Evolutionary conservation across 1,284 basidiomycete species (phyloP), one percentile per base, ranked within the genome.

Genomic region (Irpex sp.): DNA sequence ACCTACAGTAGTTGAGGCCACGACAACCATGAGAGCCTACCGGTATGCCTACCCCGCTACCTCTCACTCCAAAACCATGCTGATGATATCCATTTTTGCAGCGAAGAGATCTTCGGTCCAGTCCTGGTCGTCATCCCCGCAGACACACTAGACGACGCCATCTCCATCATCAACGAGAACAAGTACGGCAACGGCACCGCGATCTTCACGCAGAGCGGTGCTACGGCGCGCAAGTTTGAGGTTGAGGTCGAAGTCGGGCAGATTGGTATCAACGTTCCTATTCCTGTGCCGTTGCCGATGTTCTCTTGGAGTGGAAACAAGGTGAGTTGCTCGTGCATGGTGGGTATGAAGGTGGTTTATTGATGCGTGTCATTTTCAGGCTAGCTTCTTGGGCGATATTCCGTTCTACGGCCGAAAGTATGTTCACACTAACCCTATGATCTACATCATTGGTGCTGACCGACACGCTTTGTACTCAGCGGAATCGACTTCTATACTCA

Each of bases 201-300:
- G 21, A 95, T 98, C 73, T 98, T 98, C 76, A 99, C 97, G 36
- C 93, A 96, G 77, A 94, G 92, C 57, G 97, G 97, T n/a, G 92
- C 96, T 36, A 95, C 95, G 5, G 96, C 95, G 19, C 88, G 97
- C 65, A 93, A 93, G 77, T 99, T 97, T 68, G 96, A 99, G 78
- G 84, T 83, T 54, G 84, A 90, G 63, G 89, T 97, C 64, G 93
- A 98, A 67, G 90, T 94, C 58, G 97, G 97, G 50, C 95, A 98
- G 77, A 85, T 97, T 70, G 94, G 94, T 51, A 87, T 99, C 77
- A 98, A 99, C 73, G 92, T 97, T 1, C 90, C 96, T 53, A 93
- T 97, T 71, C 90, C 96, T 58, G 92, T 95, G 3, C 94, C 95
- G 53, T 81, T 92, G 57, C 91, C 90, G 8, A 97, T 97, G 94